Conservation (phyloP, 768 basidiomycete genomes). For the Inosperma sp. region DNA sequence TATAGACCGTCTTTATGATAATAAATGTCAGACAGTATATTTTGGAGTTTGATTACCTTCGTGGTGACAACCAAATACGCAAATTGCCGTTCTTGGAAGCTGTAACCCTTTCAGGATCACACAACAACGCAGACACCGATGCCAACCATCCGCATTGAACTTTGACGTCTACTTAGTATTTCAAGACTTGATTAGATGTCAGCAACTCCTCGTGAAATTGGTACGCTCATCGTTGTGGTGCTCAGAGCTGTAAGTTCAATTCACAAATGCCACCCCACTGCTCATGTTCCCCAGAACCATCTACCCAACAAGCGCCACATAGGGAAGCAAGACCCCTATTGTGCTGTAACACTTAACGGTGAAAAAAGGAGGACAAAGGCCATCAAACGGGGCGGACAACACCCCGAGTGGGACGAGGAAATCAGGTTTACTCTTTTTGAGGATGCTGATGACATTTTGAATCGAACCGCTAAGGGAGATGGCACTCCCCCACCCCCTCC, state of each 20-base stretch:
- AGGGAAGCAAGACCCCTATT: slow-evolving; percentile 97
- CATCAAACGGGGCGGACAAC: slow-evolving; percentile 96
- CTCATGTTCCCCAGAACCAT: slow-evolving; percentile 55
- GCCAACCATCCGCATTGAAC: slow-evolving; percentile 14
- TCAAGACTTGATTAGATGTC: slow-evolving; percentile 41
- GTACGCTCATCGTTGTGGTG: slow-evolving; percentile 90
- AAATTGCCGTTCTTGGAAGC: slow-evolving; percentile 22
- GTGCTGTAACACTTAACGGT: slow-evolving; percentile 69
- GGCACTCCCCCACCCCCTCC: slow-evolving; percentile 63
- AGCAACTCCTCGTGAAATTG: slow-evolving; percentile 67
- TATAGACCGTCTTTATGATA: no score
- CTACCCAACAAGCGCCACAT: slow-evolving; percentile 89
- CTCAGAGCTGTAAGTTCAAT: slow-evolving; percentile 78
- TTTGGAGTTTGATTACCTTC: no score
- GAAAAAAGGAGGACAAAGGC: slow-evolving; percentile 86
- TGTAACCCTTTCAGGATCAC: slow-evolving; percentile 17
- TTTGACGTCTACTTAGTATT: slow-evolving; percentile 12
- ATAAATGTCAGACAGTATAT: no score
- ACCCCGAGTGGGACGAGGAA: slow-evolving; percentile 99
- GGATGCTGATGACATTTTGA: slow-evolving; percentile 55
- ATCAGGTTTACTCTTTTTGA: slow-evolving; percentile 87
- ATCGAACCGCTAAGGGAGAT: slow-evolving; percentile 36
- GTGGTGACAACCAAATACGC: slow-evolving; percentile 18
- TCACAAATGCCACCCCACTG: slow-evolving; percentile 17
- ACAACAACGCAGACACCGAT: slow-evolving; percentile 18